phyloP scores from a whole-genome alignment of 139 green algal species.

The Closterium sp. region DNA sequence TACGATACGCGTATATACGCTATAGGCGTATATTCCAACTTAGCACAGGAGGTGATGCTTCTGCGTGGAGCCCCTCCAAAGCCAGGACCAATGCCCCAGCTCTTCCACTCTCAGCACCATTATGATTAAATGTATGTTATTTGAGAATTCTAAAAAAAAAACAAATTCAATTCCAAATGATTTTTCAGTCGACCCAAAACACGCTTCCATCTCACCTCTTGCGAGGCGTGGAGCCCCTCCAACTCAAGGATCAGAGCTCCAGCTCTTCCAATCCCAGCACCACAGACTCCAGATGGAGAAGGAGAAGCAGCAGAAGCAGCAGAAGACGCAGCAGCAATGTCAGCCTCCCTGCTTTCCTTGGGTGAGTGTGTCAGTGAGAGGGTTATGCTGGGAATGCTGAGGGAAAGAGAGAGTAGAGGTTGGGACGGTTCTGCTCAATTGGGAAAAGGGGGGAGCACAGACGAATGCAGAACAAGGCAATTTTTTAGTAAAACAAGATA shows the following conservation, averaged over 20 bases:
- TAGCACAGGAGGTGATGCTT: too few relatives aligned
- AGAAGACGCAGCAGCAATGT: neutral
- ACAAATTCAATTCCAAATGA: too few relatives aligned
- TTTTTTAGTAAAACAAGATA: too few relatives aligned
- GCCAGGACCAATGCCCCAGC: too few relatives aligned
- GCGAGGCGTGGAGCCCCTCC: neutral
- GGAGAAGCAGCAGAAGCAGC: too few relatives aligned
- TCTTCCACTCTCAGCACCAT: too few relatives aligned
- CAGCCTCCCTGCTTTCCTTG: neutral
- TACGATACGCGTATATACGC: too few relatives aligned
- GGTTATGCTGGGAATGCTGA: neutral
- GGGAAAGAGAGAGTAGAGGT: neutral
- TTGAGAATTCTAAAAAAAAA: too few relatives aligned
- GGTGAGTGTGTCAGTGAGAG: neutral
- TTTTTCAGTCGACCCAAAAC: too few relatives aligned
- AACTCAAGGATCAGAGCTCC: neutral
- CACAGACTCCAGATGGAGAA: neutral
- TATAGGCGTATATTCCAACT: too few relatives aligned
- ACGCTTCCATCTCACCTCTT: neutral
- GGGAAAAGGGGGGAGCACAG: neutral
- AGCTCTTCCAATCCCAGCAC: neutral
- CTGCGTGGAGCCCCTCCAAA: too few relatives aligned
- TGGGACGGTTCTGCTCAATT: neutral
- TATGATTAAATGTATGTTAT: too few relatives aligned
- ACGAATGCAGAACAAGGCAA: neutral